These are phyloP conservation scores for Danielia oregonensis DNA, from an alignment of 805 yeast species.

Conservation along the genomic window DNA sequence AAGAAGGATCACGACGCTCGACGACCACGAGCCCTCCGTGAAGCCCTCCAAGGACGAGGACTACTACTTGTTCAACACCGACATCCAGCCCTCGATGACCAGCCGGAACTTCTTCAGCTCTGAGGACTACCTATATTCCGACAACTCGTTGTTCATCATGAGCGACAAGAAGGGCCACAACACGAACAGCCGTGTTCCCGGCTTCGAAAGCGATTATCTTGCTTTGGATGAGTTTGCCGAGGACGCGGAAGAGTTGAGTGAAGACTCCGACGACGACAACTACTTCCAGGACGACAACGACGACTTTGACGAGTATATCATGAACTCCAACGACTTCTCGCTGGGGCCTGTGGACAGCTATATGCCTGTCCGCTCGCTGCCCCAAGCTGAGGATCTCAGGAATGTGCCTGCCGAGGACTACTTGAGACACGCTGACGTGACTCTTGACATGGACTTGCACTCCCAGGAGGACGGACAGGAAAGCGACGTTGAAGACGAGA, in stretches of 20 bases:
- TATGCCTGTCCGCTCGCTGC: slow-evolving; percentile 1
- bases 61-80: slow-evolving; percentile 36
- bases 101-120: slow-evolving; percentile 19
- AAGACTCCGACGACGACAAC: slow-evolving; percentile 37
- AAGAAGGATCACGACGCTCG: slow-evolving; percentile 33
- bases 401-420: slow-evolving; percentile 5
- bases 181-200: slow-evolving; percentile 22
- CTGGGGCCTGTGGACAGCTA: background rate
- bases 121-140: slow-evolving; percentile 19
- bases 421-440: too few relatives aligned
- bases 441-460: slow-evolving; percentile 8
- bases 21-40: slow-evolving; percentile 15
- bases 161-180: slow-evolving; percentile 6
- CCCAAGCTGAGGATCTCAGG: slow-evolving; percentile 2
- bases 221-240: slow-evolving; percentile 34
- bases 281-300: slow-evolving; percentile 34
- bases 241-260: slow-evolving; percentile 40
- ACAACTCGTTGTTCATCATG: slow-evolving; percentile 26
- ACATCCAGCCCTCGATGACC: slow-evolving; percentile 38
- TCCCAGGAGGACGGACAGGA: background rate
- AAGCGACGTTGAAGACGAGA: slow-evolving; percentile 1
- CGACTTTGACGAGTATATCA: slow-evolving; percentile 21
- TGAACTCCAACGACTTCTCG: background rate
- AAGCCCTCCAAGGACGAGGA: slow-evolving; percentile 31
- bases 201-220: slow-evolving; percentile 34